These are phyloP conservation scores for Aspergillus ellipticus DNA, from an alignment of 495 filamentous ascomycete species.

Conservation along the genomic window DNA sequence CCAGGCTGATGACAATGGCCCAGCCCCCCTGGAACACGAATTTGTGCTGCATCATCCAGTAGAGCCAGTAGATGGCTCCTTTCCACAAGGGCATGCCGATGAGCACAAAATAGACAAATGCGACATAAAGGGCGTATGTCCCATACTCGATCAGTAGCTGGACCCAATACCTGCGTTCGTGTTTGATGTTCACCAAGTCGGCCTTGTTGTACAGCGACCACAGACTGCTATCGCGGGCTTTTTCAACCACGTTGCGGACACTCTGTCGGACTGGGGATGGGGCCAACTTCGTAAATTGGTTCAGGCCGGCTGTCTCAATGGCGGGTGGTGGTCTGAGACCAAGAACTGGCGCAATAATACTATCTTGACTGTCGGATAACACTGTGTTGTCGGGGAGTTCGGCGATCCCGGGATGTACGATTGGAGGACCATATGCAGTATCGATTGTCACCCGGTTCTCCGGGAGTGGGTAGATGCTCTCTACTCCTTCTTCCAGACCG, in stretches of 20 bases:
- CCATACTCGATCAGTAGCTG: slow-evolving; percentile 34
- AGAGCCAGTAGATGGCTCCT: slow-evolving; percentile 41
- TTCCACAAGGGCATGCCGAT: slow-evolving; percentile 41
- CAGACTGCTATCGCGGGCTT: not conserved
- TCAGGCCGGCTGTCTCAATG: not conserved
- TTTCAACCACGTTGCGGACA: not conserved
- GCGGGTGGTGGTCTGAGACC: not conserved
- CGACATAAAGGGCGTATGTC: slow-evolving; percentile 27
- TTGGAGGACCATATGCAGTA: not conserved
- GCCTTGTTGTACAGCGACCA: slow-evolving; percentile 8
- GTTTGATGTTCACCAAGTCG: slow-evolving; percentile 8
- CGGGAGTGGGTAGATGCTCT: not conserved
- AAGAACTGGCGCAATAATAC: not conserved
- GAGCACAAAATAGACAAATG: slow-evolving; percentile 39
- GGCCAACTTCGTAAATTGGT: not conserved
- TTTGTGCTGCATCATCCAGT: slow-evolving; percentile 31
- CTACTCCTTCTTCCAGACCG: not conserved
- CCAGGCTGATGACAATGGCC: slow-evolving; percentile 32
- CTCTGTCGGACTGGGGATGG: not conserved
- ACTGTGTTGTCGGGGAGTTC: not conserved
- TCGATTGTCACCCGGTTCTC: not conserved
- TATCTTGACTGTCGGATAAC: no score
- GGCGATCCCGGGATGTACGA: not conserved
- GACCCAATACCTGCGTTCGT: slow-evolving; percentile 31
- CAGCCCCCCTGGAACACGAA: slow-evolving; percentile 35